A percentile compares a stretch with the other conserved stretches of the same genome.
These are phyloP conservation scores for Lichtheimia ornata DNA, from an alignment of 371 early-diverging fungal genomes.

Conservation along the genomic window DNA sequence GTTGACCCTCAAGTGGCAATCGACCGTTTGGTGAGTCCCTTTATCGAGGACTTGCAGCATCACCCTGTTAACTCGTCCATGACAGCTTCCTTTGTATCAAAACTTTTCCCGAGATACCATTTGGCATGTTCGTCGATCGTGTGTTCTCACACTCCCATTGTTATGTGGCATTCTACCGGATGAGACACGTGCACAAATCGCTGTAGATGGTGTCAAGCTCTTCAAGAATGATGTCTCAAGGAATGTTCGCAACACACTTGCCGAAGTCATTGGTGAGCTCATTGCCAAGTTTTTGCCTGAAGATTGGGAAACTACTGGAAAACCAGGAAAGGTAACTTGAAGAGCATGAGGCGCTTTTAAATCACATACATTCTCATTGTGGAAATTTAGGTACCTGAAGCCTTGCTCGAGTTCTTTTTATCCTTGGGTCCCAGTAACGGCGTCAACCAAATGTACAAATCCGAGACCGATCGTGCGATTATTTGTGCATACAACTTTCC, in stretches of 20 bases:
- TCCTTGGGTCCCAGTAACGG: conserved; percentile 37
- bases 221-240: conserved; percentile 60
- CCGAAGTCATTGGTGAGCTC: conserved; percentile 62
- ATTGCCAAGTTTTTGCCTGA: conserved; percentile 55
- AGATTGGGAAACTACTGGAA: conserved; percentile 47
- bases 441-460: conserved; percentile 38
- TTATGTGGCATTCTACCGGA: conserved; percentile 49
- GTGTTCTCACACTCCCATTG: conserved; percentile 51
- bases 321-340: conserved; percentile 36
- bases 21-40: conserved; percentile 42
- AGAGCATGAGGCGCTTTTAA: background rate
- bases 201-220: conserved; percentile 47
- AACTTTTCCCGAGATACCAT: conserved; percentile 55
- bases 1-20: conserved; percentile 43
- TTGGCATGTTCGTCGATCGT: conserved; percentile 65
- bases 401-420: conserved; percentile 43
- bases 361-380: conserved; percentile 1
- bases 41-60: background rate
- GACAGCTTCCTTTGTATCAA: conserved; percentile 51
- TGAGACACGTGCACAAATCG: conserved; percentile 36
- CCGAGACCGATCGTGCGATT: conserved; percentile 58
- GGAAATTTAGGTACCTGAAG: conserved; percentile 31
- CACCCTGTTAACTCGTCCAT: conserved; percentile 1
- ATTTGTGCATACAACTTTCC: conserved; percentile 68
- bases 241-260: conserved; percentile 59